A percentile compares a stretch with the other conserved stretches of the same genome.
These are phyloP conservation scores for Vigna hirtella DNA, from an alignment of 306 rosid genomes.

Conservation along the genomic window DNA sequence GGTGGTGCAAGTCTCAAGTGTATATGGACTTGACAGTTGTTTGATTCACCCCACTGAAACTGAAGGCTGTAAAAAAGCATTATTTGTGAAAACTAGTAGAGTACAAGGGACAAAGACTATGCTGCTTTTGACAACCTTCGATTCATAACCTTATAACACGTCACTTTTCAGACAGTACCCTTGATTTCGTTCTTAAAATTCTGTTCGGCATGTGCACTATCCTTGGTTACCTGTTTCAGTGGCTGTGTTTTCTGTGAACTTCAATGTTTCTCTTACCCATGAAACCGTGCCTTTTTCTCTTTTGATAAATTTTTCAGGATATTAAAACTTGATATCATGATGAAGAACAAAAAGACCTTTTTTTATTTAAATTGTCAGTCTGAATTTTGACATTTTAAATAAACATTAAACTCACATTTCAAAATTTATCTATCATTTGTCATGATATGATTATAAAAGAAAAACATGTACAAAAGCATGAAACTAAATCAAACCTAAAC, in stretches of 20 bases:
- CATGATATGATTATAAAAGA: too few species aligned
- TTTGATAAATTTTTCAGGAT: background rate
- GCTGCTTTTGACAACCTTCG: conserved; percentile 39
- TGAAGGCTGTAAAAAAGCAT: conserved; percentile 37
- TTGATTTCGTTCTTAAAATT: conserved; percentile 24
- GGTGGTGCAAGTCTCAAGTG: conserved; percentile 46
- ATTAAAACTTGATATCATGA: conserved; percentile 2
- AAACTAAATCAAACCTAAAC: too few species aligned
- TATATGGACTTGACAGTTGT: conserved; percentile 38
- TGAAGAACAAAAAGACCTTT: conserved; percentile 4
- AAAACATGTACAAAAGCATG: too few species aligned
- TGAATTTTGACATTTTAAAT: too few species aligned
- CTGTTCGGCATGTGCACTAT: background rate
- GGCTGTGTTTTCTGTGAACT: conserved; percentile 20
- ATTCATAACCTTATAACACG: conserved; percentile 27
- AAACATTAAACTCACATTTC: too few species aligned
- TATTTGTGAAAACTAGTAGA: conserved; percentile 10
- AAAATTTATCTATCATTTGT: too few species aligned
- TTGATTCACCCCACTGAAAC: conserved; percentile 40
- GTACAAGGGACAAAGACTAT: conserved; percentile 27
- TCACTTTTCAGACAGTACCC: conserved; percentile 17
- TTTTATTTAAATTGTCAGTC: too few species aligned
- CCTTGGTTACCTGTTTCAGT: conserved; percentile 1
- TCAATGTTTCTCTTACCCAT: background rate
- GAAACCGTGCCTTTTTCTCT: background rate